phyloP scores from a whole-genome alignment of 345 rosid species.

The Citrus hindsii region DNA sequence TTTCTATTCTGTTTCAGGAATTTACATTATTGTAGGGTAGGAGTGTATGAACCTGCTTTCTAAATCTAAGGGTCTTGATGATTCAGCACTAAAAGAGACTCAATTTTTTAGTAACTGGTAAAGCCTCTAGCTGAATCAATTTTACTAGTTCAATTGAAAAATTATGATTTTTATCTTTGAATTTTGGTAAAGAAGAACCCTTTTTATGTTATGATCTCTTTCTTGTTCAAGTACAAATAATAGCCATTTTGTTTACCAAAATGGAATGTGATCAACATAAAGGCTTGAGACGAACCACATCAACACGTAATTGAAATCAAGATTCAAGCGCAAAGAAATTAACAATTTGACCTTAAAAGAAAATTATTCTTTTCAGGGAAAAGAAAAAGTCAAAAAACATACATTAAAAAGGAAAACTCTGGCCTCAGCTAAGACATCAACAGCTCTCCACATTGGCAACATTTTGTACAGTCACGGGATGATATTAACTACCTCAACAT shows the following conservation, averaged over 20 bases:
- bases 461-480: constrained; percentile 47
- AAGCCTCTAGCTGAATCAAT: too few species aligned
- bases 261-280: background rate
- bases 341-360: constrained; percentile 4
- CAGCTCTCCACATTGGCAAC: constrained; percentile 52
- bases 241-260: background rate
- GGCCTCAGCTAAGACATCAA: constrained; percentile 45
- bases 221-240: background rate
- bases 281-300: background rate
- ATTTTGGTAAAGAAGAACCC: background rate
- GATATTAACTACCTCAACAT: constrained; percentile 42
- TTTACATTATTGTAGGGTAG: too few species aligned
- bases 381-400: constrained; percentile 31
- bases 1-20: too few species aligned
- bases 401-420: constrained; percentile 23
- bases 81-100: too few species aligned
- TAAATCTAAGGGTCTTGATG: too few species aligned
- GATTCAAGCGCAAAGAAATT: background rate
- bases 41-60: too few species aligned
- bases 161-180: background rate
- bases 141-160: background rate
- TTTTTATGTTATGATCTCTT: background rate
- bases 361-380: constrained; percentile 18
- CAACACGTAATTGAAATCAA: background rate
- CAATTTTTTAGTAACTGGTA: too few species aligned